Evolutionary conservation across 179 eudicot genomes (phyloP), one percentile per base, ranked within the genome.

Genomic region (Corrigiola litoralis): DNA sequence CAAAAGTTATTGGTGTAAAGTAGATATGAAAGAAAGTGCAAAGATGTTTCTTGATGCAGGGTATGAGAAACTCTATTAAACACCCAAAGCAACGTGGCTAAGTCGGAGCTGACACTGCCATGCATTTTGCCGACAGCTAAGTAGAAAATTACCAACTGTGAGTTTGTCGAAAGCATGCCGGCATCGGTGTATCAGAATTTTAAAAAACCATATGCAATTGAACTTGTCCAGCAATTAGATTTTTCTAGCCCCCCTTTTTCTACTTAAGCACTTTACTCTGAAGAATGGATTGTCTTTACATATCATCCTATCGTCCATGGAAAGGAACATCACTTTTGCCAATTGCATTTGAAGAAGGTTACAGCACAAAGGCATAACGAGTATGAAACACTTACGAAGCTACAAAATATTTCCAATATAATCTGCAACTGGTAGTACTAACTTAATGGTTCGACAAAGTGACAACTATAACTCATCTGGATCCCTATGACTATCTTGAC

Each of bases 1-100:
- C 58, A 63, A 63, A 13, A 50, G 44, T 34, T 55, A 20, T 71
- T 55, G 69, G 74, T 34, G 50, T 36, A 71, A 71, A 37, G 58
- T 56, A 54, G n/a, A 65, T 24, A 14, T 6, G 14, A 6, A 16
- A 13, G 44, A 50, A 46, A 37, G 47, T 33, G 34, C 11, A 32
- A 45, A 44, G 56, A 20, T 45, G n/a, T 31, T 55, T 29, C n/a
- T 20, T 18, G 34, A 57, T 33, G 34, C 24, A 33, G 1, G 18
- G 5, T 32, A 56, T 21, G 21, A 42, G 23, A 31, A 37, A 45
- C 5, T 20, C 31, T 36, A 2, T 37, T 25, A 40, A 20, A 34
- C n/a, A n/a, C n/a, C n/a, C n/a, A n/a, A 5, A 58, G 58, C 18
- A 34, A 47, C 42, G 21, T 70, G 63, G 58, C 41, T 7, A 44